Evolutionary conservation across 2,329 filamentous ascomycete species (phyloP), one percentile per base, ranked within the genome.

Genomic region (Metarhizium guizhouense): DNA sequence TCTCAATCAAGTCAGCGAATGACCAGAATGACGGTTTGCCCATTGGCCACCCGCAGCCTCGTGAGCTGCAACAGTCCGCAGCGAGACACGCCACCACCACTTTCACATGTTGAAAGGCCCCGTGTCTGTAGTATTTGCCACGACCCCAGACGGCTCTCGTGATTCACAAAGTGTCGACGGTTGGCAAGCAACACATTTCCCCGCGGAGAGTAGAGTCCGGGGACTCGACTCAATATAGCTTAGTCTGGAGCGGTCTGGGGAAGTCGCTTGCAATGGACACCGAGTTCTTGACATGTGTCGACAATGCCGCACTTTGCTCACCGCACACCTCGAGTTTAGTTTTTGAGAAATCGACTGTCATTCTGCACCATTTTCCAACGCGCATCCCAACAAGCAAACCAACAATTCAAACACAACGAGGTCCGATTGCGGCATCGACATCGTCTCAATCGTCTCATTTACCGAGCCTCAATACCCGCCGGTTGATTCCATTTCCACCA

Each of bases 101-200:
- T 43, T 55, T 52, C 54, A 55, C 54, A 55, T 55, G 54, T 55
- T n/a, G 3, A 49, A 30, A 7, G 30, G 10, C 13, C 18, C 32
- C 10, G 8, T 51, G 48, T 11, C 25, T 25, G 25, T 25, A 25
- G 25, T 6, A 13, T 32, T 34, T 13, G 32, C 32, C 25, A 25
- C 25, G 25, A 25, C 25, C 25, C 25, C 25, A 25, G 25, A 25
- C 25, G 25, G 3, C 25, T 25, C 25, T 25, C 25, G 25, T 25
- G 32, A 34, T 34, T 34, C 32, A 34, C 32, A 34, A 34, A 25
- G 25, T 25, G 4, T 25, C 25, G 25, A 25, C 25, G 25, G 25
- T 25, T 25, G 25, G 25, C 25, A 25, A 25, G 25, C 25, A 25
- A 25, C 3, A 4, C 3, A 25, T 25, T 25, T 25, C 25, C 25